These are phyloP conservation scores for Lactarius quietus DNA, from an alignment of 768 basidiomycete genomes.

Conservation along the genomic window DNA sequence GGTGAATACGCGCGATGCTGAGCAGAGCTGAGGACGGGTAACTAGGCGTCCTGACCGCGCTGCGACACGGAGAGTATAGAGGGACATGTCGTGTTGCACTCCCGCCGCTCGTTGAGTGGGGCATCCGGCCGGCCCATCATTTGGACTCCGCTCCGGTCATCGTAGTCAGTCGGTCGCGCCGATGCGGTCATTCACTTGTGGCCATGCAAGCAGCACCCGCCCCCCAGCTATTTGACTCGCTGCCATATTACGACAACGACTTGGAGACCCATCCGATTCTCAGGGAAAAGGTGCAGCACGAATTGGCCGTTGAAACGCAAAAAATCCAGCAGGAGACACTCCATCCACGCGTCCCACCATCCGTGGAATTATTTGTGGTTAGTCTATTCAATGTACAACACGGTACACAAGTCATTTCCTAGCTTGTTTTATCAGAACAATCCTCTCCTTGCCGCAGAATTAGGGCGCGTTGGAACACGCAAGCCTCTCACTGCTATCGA, in stretches of 20 bases:
- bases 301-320: slow-evolving; percentile 64
- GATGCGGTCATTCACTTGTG: not conserved
- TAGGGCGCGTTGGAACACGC: slow-evolving; percentile 68
- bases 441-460: slow-evolving; percentile 66
- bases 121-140: slow-evolving; percentile 2
- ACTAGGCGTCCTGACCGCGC: slow-evolving; percentile 44
- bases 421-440: slow-evolving; percentile 47
- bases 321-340: slow-evolving; percentile 50
- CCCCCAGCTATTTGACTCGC: slow-evolving; percentile 65
- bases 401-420: not conserved
- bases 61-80: slow-evolving; percentile 44
- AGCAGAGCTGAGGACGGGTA: slow-evolving; percentile 34
- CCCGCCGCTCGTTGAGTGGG: slow-evolving; percentile 5
- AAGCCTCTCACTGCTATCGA: slow-evolving; percentile 67
- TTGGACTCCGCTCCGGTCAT: slow-evolving; percentile 25
- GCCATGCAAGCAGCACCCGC: slow-evolving; percentile 16
- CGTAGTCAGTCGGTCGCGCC: not conserved
- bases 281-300: slow-evolving; percentile 71
- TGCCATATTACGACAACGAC: slow-evolving; percentile 95
- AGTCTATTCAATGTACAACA: slow-evolving; percentile 33
- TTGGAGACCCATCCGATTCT: slow-evolving; percentile 70
- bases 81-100: slow-evolving; percentile 37
- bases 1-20: slow-evolving; percentile 42
- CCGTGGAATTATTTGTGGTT: slow-evolving; percentile 65
- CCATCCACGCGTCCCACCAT: slow-evolving; percentile 70